phyloP scores from a whole-genome alignment of 768 basidiomycete genomes.

The Trametes punicea region DNA sequence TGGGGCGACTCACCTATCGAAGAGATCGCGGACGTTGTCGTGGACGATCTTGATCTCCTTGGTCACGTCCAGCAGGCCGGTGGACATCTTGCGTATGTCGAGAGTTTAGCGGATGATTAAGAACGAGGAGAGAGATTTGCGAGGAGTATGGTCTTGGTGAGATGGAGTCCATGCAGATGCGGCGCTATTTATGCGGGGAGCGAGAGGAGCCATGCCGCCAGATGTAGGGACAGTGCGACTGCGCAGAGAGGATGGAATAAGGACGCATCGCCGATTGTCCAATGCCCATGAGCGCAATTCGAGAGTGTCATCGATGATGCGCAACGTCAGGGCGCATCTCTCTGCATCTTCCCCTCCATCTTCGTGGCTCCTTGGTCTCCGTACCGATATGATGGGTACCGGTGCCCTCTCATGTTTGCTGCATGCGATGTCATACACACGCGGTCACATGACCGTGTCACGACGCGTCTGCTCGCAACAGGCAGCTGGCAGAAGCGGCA shows the following conservation, averaged over 20 bases:
- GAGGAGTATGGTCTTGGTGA: too few species aligned
- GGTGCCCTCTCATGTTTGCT: not conserved
- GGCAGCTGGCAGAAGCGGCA: not conserved
- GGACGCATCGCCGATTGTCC: constrained; percentile 7
- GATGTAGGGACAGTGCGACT: not conserved
- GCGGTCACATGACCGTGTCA: constrained; percentile 1
- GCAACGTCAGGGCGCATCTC: not conserved
- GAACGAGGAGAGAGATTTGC: too few species aligned
- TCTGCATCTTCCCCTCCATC: too few species aligned
- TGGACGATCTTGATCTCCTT: constrained; percentile 26
- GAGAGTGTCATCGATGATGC: constrained; percentile 5
- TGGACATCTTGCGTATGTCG: not conserved
- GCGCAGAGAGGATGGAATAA: not conserved
- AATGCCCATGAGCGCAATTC: not conserved
- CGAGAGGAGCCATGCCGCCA: not conserved
- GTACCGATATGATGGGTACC: not conserved
- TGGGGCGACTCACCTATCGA: constrained; percentile 1
- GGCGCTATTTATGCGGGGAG: constrained; percentile 4
- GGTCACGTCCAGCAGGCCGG: constrained; percentile 16
- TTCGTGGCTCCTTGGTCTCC: too few species aligned
- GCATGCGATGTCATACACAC: not conserved
- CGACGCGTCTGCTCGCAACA: not conserved
- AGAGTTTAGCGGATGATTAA: not conserved
- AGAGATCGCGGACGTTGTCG: constrained; percentile 27
- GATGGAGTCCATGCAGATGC: not conserved